Evolutionary conservation across 2,329 filamentous ascomycete genomes (phyloP).

Genomic region (Periconia macrospinosa): DNA sequence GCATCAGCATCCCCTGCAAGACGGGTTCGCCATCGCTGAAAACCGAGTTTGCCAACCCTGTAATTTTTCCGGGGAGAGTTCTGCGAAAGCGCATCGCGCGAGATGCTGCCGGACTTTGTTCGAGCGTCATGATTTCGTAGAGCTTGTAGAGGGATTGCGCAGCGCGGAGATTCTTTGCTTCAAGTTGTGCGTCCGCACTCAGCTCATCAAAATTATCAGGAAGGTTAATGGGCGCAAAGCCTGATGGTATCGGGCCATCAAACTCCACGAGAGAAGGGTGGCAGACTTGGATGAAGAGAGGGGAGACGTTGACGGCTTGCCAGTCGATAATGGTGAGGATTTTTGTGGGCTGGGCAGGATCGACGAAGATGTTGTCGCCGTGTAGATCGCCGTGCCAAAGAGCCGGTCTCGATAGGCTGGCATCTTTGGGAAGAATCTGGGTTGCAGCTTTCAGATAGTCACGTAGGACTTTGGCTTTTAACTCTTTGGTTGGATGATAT

Average conservation of each 20-base stretch:
- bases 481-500: constrained; percentile 25
- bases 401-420: constrained; percentile 20
- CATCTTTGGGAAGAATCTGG: constrained; percentile 23
- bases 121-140: constrained; percentile 17
- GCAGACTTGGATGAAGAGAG: constrained; percentile 28
- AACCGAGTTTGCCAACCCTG: constrained; percentile 15
- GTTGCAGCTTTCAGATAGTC: constrained; percentile 28
- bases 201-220: constrained; percentile 18
- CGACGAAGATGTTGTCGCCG: constrained; percentile 38
- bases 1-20: constrained; percentile 20
- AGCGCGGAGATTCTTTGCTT: constrained; percentile 19
- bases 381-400: constrained; percentile 38
- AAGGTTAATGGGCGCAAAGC: constrained; percentile 12
- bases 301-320: constrained; percentile 31
- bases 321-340: constrained; percentile 40
- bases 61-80: constrained; percentile 16
- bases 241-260: constrained; percentile 17
- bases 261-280: constrained; percentile 28
- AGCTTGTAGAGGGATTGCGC: constrained; percentile 23
- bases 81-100: constrained; percentile 17
- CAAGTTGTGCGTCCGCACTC: constrained; percentile 14
- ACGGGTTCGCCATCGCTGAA: constrained; percentile 20
- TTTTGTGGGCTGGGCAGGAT: constrained; percentile 26
- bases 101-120: constrained; percentile 17
- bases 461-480: constrained; percentile 24